Base-by-base conservation (phyloP, 2,329 filamentous ascomycete genomes). In the Alternaria hordeiaustralica region DNA sequence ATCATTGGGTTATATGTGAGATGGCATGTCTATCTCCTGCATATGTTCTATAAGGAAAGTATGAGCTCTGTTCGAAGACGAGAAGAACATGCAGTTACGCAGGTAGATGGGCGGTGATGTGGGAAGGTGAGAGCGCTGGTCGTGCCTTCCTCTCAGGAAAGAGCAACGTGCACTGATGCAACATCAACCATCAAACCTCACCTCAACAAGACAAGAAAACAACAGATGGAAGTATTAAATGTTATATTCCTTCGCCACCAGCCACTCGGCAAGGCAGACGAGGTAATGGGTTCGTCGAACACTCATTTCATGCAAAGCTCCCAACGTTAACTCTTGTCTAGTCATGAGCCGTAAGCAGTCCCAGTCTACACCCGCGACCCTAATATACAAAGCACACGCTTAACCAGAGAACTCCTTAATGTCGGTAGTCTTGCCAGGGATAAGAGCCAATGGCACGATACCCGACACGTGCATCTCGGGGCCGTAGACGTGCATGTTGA, bases 401-500 rank as follows among this genome's bases (percentile, higher is more conserved):
- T 84, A 86, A 79, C 79, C 82, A 74, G 82, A 83, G 78, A 89
- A 90, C 81, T 90, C 88, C 82, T 87, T 87, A 76, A 90, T 82
- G 65, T 85, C 85, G 73, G 82, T 81, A 71, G 80, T 86, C 85
- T 88, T 90, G 84, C 83, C 88, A n/a, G 76, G 72, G 55, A 83
- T 80, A 53, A 98, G 90, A 50, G 95, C 96, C 80, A 98, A 85
- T 60, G 96, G 95, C 71, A 99, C 95, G 78, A 98, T 98, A 81
- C 96, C 96, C 56, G 91, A 95, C 76, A 99, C 95, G 84, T 92
- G 90, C 90, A 92, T 92, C 82, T 93, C 90, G 13, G 90, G 90
- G 54, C 90, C 90, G 79, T 88, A 93, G 53, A 92, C 90, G 85
- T 98, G 94, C 93, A 98, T 97, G 85, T 97, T 89, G 71, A 99